Evolutionary conservation across 2,329 filamentous ascomycete genomes (phyloP), one percentile per base, ranked within the genome.

Genomic region (Sclerotinia glacialis): DNA sequence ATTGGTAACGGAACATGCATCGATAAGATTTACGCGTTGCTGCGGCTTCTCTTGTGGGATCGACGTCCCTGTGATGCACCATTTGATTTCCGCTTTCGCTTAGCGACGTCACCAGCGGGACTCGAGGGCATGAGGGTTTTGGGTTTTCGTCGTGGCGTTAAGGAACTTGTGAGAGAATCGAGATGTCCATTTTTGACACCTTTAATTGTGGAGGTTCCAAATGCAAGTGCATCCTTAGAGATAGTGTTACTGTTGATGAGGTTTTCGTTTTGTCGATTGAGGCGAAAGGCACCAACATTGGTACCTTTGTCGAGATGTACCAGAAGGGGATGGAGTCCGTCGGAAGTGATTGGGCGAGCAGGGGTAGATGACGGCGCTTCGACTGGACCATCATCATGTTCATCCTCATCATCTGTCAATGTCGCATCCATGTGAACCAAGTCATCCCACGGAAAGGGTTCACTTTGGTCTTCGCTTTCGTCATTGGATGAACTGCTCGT

Each of bases 221-320:
- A 86, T 60, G 85, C 82, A 34, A 90, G 80, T 49, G 87, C 87
- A 72, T 89, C 84, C 67, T 84, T 79, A 47, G 85, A 87, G 28
- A 84, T 85, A 72, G 86, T 83, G 75, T 84, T 87, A 70, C 81
- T 78, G 72, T 82, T 78, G 74, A 81, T 73, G 68, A 81, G 75
- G 72, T 83, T 78, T 74, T 85, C 79, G 69, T 80, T 77, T 74
- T 83, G 86, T 75, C 85, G 87, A 76, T 85, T 88, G 70, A 82
- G 86, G 77, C 76, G 90, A 82, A 95, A 96, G 1, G 91, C 89
- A 47, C 90, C 90, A 46, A 95, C 90, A 18, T 89, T 86, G 66
- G 88, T 85, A 46, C 64, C 85, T 16, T 58, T 55, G 73, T 89
- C 87, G 49, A 93, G 86, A 71, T 89, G 88, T 64, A 83, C 83